A percentile compares a stretch with the other conserved stretches of the same genome.
Evolutionary conservation across 441 rosid genomes (phyloP).

Genomic region (Populus hybrid): DNA sequence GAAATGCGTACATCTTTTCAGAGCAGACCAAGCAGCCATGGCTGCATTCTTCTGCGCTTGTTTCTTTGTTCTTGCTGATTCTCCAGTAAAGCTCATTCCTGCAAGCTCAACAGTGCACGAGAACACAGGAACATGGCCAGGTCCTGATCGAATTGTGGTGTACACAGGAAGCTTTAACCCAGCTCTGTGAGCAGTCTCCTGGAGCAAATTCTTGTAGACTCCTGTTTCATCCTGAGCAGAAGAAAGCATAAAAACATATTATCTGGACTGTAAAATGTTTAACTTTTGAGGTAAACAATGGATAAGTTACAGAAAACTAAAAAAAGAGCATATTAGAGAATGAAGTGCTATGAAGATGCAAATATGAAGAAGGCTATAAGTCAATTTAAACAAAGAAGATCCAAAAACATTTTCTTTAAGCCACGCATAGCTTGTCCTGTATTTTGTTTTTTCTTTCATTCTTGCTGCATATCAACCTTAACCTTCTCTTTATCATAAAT

Average conservation of each 20-base stretch:
- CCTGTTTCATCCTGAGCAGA: conserved; percentile 64
- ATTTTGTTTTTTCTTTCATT: neutral
- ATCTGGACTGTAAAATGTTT: neutral
- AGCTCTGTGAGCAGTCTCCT: conserved; percentile 83
- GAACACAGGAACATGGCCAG: conserved; percentile 56
- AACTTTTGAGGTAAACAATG: neutral
- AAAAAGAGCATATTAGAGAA: neutral
- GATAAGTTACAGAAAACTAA: neutral
- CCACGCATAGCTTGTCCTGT: neutral
- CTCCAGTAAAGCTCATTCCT: conserved; percentile 61
- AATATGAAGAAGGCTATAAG: neutral
- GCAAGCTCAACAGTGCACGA: conserved; percentile 65
- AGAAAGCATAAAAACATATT: neutral
- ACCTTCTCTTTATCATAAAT: neutral
- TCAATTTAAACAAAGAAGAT: neutral
- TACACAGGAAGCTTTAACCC: conserved; percentile 72
- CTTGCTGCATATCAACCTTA: neutral
- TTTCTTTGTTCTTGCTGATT: conserved; percentile 71
- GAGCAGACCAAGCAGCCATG: conserved; percentile 71
- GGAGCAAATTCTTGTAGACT: conserved; percentile 75
- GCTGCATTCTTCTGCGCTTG: conserved; percentile 88
- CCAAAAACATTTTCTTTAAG: neutral
- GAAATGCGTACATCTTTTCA: conserved; percentile 43
- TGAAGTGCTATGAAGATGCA: neutral
- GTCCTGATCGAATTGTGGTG: conserved; percentile 58